These are phyloP conservation scores for Barbarea vulgaris DNA, from an alignment of 345 rosid genomes.

Conservation along the genomic window DNA sequence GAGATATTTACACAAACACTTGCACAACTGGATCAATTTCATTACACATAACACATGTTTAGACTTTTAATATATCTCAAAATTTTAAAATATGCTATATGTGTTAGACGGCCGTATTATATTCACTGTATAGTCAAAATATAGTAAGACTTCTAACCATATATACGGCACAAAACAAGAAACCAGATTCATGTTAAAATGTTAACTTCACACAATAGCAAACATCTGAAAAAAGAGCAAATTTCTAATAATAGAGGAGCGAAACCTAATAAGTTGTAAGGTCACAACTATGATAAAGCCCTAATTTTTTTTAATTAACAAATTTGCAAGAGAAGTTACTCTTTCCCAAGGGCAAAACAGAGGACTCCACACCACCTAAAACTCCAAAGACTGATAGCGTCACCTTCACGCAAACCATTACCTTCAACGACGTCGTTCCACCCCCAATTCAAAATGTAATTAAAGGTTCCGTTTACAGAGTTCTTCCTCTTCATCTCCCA, in stretches of 20 bases:
- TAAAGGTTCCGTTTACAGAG: not conserved
- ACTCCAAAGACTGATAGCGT: slow-evolving; percentile 21
- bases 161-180: not conserved
- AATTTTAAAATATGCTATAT: too few species aligned
- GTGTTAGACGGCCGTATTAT: too few species aligned
- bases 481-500: slow-evolving; percentile 1
- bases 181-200: not conserved
- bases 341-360: slow-evolving; percentile 20
- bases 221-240: too few species aligned
- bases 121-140: too few species aligned
- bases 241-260: not conserved
- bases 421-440: slow-evolving; percentile 20
- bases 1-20: not conserved
- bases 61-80: too few species aligned
- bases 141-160: too few species aligned
- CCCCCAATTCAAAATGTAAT: slow-evolving; percentile 8
- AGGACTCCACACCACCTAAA: slow-evolving; percentile 3
- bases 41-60: not conserved
- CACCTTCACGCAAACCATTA: not conserved
- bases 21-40: not conserved
- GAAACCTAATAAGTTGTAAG: not conserved
- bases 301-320: too few species aligned
- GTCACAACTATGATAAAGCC: not conserved
- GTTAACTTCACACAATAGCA: not conserved
- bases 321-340: not conserved